Conservation (phyloP, 371 early-diverging fungal genomes). For the Mortierella sp. region DNA sequence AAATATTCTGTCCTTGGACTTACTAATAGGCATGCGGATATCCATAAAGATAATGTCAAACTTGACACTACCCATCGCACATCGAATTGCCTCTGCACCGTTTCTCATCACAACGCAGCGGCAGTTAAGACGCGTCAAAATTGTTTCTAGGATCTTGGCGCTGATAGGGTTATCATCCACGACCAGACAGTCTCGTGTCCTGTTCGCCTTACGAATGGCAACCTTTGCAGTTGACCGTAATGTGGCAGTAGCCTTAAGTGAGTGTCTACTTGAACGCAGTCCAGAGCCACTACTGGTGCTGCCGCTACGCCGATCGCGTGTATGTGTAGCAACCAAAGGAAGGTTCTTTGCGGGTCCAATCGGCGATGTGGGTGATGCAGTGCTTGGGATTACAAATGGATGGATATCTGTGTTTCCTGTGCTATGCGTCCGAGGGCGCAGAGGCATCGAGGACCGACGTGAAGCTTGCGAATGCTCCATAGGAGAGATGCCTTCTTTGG, state of each 20-base stretch:
- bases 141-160: constrained; percentile 88
- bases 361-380: constrained; percentile 40
- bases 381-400: constrained; percentile 41
- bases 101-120: constrained; percentile 87
- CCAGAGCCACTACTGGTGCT: constrained; percentile 46
- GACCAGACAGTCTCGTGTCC: constrained; percentile 71
- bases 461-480: constrained; percentile 18
- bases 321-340: constrained; percentile 23
- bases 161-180: constrained; percentile 94
- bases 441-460: constrained; percentile 49
- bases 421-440: constrained; percentile 55
- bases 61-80: constrained; percentile 87
- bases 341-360: constrained; percentile 30
- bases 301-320: constrained; percentile 50
- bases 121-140: constrained; percentile 79
- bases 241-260: constrained; percentile 55
- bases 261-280: constrained; percentile 48
- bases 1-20: constrained; percentile 38
- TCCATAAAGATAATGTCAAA: constrained; percentile 96
- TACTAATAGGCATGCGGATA: constrained; percentile 92
- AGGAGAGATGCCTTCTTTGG: constrained; percentile 21
- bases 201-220: constrained; percentile 35
- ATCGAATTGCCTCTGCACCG: constrained; percentile 92
- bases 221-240: constrained; percentile 52
- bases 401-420: constrained; percentile 45